Base-by-base conservation (phyloP, 768 basidiomycete genomes). In the Lentinus brumalis region DNA sequence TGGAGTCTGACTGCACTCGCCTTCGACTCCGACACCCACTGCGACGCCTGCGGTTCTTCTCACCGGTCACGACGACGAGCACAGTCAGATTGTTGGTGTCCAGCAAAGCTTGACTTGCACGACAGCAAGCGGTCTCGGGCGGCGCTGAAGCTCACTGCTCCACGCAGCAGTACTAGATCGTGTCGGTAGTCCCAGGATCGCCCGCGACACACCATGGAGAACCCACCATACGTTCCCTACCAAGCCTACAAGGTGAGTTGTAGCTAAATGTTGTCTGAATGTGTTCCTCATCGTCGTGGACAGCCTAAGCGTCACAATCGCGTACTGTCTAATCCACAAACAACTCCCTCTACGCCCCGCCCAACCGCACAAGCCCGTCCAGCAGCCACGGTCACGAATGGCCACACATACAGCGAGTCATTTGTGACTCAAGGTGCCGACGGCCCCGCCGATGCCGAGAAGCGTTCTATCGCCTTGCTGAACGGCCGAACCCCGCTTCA, bases 281-380 rank as follows among this genome's bases (percentile, higher is more conserved):
- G 6, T 39, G 21, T 4, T 53, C 10, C 57, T 44, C 44, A 57
- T n/a, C 7, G 35, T 32, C 18, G 21, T 58, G 32, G 50, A 53
- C 47, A 83, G 81, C 75, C 82, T 12, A 83, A 82, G 69, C 75
- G 81, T 29, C 82, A 83, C 62, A 78, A 78, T 0, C 75, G 79
- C 53, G 75, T 70, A 4, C 52, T 70, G 16, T 81, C 82, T 0
- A 66, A 64, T 18, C 65, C 67, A 45, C 68, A 53, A 44, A 55
- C 56, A 50, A 46, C 35, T 16, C 44, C 52, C 15, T 57, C 53
- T 41, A 41, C 42, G 5, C 41, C 63, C 12, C 46, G 59, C 9
- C 29, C 46, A 1, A 45, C 52, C n/a, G 40, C 40, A 7, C 59
- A 57, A 35, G n/a, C 52, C 5, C 59, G 56, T 31, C 63, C 63